These are phyloP conservation scores for Bisporella sp. DNA, from an alignment of 2,329 filamentous ascomycete species.

Conservation along the genomic window DNA sequence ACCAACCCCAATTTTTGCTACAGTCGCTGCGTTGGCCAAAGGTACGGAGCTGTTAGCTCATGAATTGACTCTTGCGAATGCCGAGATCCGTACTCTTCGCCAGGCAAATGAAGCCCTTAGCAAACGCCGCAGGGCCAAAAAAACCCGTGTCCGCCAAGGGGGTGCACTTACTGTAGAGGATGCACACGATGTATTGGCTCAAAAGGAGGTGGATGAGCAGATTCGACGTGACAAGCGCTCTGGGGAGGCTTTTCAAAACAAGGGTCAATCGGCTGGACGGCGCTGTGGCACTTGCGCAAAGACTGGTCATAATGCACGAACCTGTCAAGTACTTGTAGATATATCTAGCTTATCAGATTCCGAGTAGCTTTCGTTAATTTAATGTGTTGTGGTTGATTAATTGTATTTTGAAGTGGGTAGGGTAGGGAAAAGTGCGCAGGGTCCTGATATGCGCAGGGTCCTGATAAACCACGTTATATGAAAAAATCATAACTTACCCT, in stretches of 20 bases:
- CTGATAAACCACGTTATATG: no score
- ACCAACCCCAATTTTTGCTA: slow-evolving; percentile 1
- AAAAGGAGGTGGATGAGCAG: not conserved
- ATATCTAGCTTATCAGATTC: not conserved
- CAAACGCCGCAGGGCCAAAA: slow-evolving; percentile 14
- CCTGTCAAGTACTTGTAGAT: not conserved
- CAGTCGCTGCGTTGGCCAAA: not conserved
- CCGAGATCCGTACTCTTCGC: slow-evolving; percentile 7
- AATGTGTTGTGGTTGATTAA: not conserved
- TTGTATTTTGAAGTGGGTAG: slow-evolving; percentile 12
- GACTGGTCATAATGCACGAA: not conserved
- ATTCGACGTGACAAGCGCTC: not conserved
- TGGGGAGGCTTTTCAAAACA: not conserved
- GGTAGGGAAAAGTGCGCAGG: no score
- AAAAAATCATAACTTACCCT: no score
- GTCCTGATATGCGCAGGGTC: no score
- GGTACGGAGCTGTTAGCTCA: not conserved
- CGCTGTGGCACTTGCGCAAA: not conserved
- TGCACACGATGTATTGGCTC: slow-evolving; percentile 5
- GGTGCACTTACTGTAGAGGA: slow-evolving; percentile 11
- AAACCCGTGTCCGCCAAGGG: slow-evolving; percentile 9
- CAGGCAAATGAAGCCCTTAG: slow-evolving; percentile 10
- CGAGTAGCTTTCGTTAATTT: not conserved
- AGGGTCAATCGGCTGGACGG: not conserved
- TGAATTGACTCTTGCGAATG: slow-evolving; percentile 1